phyloP scores from a whole-genome alignment of 176 grass and related monocot genomes.

The Triticum timopheevii region DNA sequence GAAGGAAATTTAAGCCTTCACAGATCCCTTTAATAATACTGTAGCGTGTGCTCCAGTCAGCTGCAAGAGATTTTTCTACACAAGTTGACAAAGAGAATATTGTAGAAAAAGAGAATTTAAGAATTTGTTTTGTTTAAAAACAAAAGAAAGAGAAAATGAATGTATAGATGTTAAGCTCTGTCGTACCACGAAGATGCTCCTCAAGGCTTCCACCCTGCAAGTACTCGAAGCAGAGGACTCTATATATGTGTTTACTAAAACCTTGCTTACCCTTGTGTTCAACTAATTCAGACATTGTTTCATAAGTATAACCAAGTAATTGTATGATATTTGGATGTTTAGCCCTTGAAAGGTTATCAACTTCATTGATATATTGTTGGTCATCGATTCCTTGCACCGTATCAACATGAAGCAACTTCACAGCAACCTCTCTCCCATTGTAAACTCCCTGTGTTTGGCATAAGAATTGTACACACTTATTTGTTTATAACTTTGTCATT shows the following conservation, averaged over 20 bases:
- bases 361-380: neutral
- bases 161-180: neutral
- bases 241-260: neutral
- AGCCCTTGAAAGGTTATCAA: neutral
- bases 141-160: neutral
- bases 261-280: neutral
- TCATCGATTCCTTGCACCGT: neutral
- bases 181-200: neutral
- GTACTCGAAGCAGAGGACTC: neutral
- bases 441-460: neutral
- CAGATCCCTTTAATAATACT: neutral
- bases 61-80: neutral
- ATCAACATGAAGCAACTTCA: neutral
- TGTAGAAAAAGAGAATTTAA: neutral
- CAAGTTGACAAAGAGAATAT: neutral
- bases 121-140: neutral
- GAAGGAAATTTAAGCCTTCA: neutral
- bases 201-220: neutral
- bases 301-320: neutral
- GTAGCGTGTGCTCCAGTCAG: neutral
- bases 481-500: neutral
- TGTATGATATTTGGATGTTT: neutral
- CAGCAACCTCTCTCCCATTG: neutral
- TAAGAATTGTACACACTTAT: neutral
- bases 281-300: neutral